Conservation (phyloP, 257 asterid genomes). For the Nicotiana paniculata region DNA sequence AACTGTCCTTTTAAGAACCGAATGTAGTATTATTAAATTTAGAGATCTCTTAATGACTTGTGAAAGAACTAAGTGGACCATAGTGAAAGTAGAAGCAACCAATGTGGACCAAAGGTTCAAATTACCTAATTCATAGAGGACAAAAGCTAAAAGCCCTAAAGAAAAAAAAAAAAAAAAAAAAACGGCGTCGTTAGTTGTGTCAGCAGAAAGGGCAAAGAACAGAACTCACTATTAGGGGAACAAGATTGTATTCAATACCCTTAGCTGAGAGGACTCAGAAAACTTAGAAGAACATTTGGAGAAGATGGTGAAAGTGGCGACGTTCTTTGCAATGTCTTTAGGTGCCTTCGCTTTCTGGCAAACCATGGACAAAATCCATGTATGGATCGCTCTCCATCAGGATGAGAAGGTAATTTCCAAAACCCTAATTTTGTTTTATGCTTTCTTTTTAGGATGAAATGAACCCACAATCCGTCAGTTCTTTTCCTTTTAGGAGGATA, state of each 20-base stretch:
- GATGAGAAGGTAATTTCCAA: slow-evolving; percentile 54
- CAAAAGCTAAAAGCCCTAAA: neutral
- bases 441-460: neutral
- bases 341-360: slow-evolving; percentile 88
- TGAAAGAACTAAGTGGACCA: too few species aligned
- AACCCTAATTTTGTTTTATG: neutral
- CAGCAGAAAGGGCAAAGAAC: neutral
- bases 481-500: neutral
- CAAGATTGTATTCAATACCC: neutral
- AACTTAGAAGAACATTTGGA: neutral
- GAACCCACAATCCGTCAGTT: neutral
- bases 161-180: neutral
- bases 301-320: slow-evolving; percentile 68
- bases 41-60: too few species aligned
- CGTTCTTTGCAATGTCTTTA: slow-evolving; percentile 64
- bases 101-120: too few species aligned
- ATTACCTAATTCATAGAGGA: neutral
- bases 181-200: neutral
- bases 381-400: slow-evolving; percentile 85
- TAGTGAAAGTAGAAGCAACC: too few species aligned
- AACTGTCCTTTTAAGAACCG: too few species aligned
- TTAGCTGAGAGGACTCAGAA: neutral
- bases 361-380: slow-evolving; percentile 83
- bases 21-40: too few species aligned
- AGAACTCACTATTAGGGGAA: neutral